phyloP scores from a whole-genome alignment of 2,329 filamentous ascomycete genomes.

The Curvularia sp. region DNA sequence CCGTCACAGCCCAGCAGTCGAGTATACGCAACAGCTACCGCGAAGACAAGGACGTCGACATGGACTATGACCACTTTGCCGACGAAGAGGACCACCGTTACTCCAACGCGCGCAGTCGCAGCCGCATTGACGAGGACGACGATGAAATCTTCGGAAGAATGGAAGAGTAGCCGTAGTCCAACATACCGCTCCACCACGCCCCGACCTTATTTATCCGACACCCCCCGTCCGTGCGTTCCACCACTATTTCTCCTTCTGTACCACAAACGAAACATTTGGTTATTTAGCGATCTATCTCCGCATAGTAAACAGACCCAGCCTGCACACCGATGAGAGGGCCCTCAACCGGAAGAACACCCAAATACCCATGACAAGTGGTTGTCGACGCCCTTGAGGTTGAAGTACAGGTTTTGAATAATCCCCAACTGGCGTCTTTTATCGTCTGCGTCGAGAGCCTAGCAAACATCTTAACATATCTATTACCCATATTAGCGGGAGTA shows the following conservation, averaged over 20 bases:
- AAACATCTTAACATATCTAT: slow-evolving; percentile 18
- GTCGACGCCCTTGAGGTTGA: slow-evolving; percentile 50
- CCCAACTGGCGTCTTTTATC: slow-evolving; percentile 18
- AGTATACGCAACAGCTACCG: slow-evolving; percentile 68
- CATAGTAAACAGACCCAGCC: slow-evolving; percentile 37
- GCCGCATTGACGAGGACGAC: slow-evolving; percentile 83
- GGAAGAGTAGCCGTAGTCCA: slow-evolving; percentile 67
- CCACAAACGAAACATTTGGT: slow-evolving; percentile 42
- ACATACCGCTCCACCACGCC: slow-evolving; percentile 14
- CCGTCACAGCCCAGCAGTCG: slow-evolving; percentile 63
- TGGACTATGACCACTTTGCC: slow-evolving; percentile 65
- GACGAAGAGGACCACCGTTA: slow-evolving; percentile 70
- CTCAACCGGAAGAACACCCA: slow-evolving; percentile 16
- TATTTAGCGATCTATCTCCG: slow-evolving; percentile 50
- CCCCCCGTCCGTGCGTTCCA: slow-evolving; percentile 13
- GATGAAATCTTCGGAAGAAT: slow-evolving; percentile 95
- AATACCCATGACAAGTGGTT: neutral
- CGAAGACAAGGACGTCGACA: slow-evolving; percentile 57
- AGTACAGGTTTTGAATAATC: slow-evolving; percentile 45
- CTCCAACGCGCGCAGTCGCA: slow-evolving; percentile 54
- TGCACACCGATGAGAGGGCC: slow-evolving; percentile 54
- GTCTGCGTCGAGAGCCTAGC: slow-evolving; percentile 48
- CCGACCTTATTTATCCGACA: slow-evolving; percentile 15
- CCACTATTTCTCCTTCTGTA: slow-evolving; percentile 36
- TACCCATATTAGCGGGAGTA: slow-evolving; percentile 10